Percentiles rank a stretch among this genome's conserved stretches.
Conservation (phyloP, 345 rosid species). For the Eucalyptus globulus region DNA sequence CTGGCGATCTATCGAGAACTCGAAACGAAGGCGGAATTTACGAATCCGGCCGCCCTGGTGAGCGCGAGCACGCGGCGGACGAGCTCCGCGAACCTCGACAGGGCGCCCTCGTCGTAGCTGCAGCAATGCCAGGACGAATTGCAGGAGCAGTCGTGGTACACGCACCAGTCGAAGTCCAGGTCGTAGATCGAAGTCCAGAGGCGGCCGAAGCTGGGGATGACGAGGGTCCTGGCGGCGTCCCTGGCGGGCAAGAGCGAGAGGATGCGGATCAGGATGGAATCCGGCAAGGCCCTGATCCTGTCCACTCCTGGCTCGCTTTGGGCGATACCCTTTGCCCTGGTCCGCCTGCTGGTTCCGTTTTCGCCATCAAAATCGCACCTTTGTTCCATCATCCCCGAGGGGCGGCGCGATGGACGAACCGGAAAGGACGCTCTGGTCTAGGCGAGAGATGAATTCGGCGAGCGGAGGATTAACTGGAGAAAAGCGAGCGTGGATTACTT, state of each 20-base stretch:
- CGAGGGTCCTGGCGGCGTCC: background rate
- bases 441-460: background rate
- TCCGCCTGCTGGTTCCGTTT: background rate
- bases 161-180: background rate
- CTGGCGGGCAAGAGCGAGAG: background rate
- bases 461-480: background rate
- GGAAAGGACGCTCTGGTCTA: background rate
- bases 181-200: background rate
- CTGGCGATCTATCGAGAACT: background rate
- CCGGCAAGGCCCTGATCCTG: background rate
- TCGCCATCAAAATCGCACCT: background rate
- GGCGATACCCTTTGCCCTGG: background rate
- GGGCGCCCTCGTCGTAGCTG: background rate
- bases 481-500: background rate
- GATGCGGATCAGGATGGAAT: background rate
- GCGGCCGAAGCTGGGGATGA: background rate
- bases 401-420: background rate
- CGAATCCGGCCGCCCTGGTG: background rate
- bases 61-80: background rate
- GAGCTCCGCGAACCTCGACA: background rate
- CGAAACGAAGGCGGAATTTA: background rate
- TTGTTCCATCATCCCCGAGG: background rate
- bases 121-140: background rate
- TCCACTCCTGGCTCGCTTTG: background rate
- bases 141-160: background rate